Conservation (phyloP, 1,139 yeast genomes). For the Kodamaea suecica region DNA sequence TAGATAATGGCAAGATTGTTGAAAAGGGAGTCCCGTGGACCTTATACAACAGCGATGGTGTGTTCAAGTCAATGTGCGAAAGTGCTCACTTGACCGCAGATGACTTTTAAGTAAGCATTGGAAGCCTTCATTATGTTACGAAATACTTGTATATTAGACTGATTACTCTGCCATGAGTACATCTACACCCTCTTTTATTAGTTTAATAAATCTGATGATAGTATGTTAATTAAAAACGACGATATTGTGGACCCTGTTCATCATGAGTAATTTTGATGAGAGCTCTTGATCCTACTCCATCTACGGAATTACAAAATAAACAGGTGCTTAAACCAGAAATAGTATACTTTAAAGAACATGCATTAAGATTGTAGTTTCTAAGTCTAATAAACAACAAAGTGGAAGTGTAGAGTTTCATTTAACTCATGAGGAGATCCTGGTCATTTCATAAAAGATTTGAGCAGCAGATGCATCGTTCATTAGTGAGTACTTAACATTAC, state of each 20-base stretch:
- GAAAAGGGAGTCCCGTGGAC: conserved; percentile 50
- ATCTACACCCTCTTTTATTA: too few relatives aligned
- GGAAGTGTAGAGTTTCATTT: too few relatives aligned
- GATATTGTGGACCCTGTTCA: too few relatives aligned
- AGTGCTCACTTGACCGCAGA: conserved; percentile 22
- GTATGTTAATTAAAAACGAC: too few relatives aligned
- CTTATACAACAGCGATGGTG: conserved; percentile 29
- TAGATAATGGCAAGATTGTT: conserved; percentile 49
- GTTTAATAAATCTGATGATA: too few relatives aligned
- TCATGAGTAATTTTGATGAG: too few relatives aligned
- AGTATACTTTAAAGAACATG: too few relatives aligned
- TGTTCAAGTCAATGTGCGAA: conserved; percentile 24
- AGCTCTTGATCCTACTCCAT: too few relatives aligned
- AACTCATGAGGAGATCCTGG: conserved; percentile 7
- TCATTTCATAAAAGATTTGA: conserved; percentile 21
- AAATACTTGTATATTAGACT: background rate
- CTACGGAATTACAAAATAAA: too few relatives aligned
- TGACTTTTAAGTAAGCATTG: conserved; percentile 17
- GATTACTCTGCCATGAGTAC: background rate
- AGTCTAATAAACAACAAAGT: too few relatives aligned
- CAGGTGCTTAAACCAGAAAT: too few relatives aligned
- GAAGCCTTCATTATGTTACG: background rate
- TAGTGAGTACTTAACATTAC: conserved; percentile 8
- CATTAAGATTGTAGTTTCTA: too few relatives aligned
- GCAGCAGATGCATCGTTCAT: conserved; percentile 26